These are phyloP conservation scores for Kuraishia cidri DNA, from an alignment of 805 yeast species.

Conservation along the genomic window DNA sequence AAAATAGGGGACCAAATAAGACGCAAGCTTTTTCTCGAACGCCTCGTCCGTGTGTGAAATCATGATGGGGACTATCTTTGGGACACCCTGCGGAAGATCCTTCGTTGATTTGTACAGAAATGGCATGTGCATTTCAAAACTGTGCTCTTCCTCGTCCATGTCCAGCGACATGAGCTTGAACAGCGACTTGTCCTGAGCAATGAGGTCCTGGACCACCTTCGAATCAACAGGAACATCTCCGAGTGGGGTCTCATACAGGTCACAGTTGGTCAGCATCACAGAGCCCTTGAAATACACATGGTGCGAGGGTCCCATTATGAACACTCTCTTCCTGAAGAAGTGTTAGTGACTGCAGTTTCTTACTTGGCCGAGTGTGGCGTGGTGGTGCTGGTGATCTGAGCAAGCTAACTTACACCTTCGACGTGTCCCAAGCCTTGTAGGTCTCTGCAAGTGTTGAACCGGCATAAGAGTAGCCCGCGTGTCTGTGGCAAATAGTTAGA, in stretches of 20 bases:
- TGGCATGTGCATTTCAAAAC: constrained; percentile 93
- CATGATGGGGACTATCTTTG: constrained; percentile 67
- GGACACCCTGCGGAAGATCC: constrained; percentile 17
- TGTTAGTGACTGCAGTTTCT: constrained; percentile 1
- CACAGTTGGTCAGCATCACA: constrained; percentile 44
- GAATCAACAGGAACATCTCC: constrained; percentile 68
- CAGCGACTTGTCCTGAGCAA: constrained; percentile 21
- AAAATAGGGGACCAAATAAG: constrained; percentile 42
- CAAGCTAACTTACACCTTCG: constrained; percentile 21
- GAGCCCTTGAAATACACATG: constrained; percentile 68
- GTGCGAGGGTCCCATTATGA: constrained; percentile 90
- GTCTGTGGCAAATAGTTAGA: constrained; percentile 27
- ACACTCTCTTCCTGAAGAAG: constrained; percentile 42
- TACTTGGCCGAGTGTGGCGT: constrained; percentile 1
- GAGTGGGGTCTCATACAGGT: constrained; percentile 68
- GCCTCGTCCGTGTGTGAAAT: constrained; percentile 50
- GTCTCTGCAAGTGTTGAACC: constrained; percentile 74
- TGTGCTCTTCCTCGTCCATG: constrained; percentile 80
- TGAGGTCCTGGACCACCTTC: constrained; percentile 26
- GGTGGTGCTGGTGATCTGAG: not conserved
- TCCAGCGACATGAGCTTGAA: constrained; percentile 49
- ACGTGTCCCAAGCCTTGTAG: constrained; percentile 59
- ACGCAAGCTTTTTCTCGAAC: constrained; percentile 36
- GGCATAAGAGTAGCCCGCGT: constrained; percentile 87
- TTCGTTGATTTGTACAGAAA: constrained; percentile 44